Base-by-base conservation (phyloP, 306 rosid genomes). In the Urtica urens region DNA sequence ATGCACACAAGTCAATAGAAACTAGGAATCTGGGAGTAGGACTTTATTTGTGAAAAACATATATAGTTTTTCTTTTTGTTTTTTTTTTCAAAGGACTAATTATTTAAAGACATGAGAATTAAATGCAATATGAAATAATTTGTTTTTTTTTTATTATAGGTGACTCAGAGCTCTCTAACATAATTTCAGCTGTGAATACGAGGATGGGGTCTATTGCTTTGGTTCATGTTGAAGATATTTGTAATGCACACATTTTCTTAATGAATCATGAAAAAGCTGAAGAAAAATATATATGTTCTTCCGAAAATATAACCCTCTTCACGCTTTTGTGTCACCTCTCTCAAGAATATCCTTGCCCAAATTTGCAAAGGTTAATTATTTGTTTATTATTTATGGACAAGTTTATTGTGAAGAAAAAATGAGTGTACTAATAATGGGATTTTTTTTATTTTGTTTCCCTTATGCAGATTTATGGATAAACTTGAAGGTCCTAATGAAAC, bases 161-260 rank as follows among this genome's bases (percentile, higher is more conserved):
- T 50, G 80, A 78, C 49, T 24, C 59, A 15, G 69, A 66, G 55
- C 35, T 59, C 18, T 71, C 48, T 50, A 51, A 55, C 31, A 81
- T 88, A 61, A 38, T 88, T 51, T 68, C 73, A 1, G 67, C 78
- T 29, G 95, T 88, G 57, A 81, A 84, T 60, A 76, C 80, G 52
- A 54, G 93, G 65, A 78, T 88, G 73, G 87, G 93, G 11, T 88
- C 97, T 22, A 51, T 88, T 42, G 70, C 79, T 38, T 35, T 81
- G 17, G 80, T 72, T 41, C 97, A 88, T 61, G 70, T 73, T 19
- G 88, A 81, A 51, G 97, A 84, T 65, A 68, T 81, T 57, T 81
- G 97, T 71, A 62, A 54, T 28, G 93, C 90, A 31, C 95, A 88
- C 61, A 42, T 84, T n/a, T 78, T 83, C 54, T 62, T 88, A 20